Evolutionary conservation across 306 rosid genomes (phyloP), one percentile per base, ranked within the genome.

Genomic region (Vigna unguiculata): DNA sequence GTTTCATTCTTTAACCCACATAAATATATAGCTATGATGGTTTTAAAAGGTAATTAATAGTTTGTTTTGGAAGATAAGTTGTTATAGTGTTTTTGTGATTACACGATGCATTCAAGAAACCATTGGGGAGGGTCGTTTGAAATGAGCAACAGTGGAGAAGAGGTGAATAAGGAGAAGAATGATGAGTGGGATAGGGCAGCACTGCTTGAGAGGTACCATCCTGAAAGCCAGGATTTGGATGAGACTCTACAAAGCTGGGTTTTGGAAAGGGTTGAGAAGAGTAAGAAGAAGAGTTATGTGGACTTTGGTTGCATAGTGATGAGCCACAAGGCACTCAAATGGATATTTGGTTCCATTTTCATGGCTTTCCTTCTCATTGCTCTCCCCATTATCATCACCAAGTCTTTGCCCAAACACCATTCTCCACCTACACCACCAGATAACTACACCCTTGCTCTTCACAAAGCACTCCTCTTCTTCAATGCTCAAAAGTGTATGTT

Each of bases 91-190:
- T 51, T 30, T 51, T 28, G 46, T 36, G 62, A 24, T 34, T 34
- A 28, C 9, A 54, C 4, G n/a, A 85, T 89, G 91, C 87, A 87
- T 53, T 51, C 87, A 16, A 81, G 82, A 15, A 87, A 87, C 68
- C 75, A 84, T 4, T 90, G 91, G 93, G 93, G 90, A 85, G 93
- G 94, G 3, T 80, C 90, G 0, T 79, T 85, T 25, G 90, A 89
- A 25, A 20, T 87, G 41, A 63, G 64, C 40, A 51, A 17, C 1
- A 22, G 11, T 19, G 69, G 57, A 3, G 84, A 78, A 62, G 62
- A 5, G 21, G 34, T 78, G 2, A 34, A 65, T 4, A 68, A 83
- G 6, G 67, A 45, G 3, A 72, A 41, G 0, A 46, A n/a, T 15
- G 38, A 4, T 20, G 86, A 85, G 28, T 85, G 90, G 87, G 91